These are phyloP conservation scores for Sporothrix curviconia DNA, from an alignment of 2,329 filamentous ascomycete genomes.

Conservation along the genomic window DNA sequence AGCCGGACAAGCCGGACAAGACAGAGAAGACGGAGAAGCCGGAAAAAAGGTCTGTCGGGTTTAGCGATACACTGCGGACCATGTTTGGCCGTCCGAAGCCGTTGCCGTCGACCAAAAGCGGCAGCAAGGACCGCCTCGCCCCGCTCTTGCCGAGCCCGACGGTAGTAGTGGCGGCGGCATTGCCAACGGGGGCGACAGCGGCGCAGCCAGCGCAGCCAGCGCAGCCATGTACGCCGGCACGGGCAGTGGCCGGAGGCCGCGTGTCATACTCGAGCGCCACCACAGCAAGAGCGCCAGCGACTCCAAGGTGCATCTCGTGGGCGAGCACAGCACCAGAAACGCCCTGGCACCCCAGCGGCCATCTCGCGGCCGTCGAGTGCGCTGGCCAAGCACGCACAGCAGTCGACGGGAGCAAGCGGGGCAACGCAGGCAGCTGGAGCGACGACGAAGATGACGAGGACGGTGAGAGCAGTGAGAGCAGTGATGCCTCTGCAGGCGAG, in stretches of 20 bases:
- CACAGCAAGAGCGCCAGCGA: constrained; percentile 7
- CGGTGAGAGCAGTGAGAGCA: too few species aligned
- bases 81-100: not conserved
- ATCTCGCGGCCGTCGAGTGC: not conserved
- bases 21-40: not conserved
- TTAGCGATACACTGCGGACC: not conserved
- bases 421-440: too few species aligned
- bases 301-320: not conserved
- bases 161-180: too few species aligned
- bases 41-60: not conserved
- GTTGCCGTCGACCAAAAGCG: not conserved
- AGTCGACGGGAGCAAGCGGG: too few species aligned
- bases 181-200: too few species aligned
- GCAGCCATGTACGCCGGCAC: not conserved
- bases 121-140: not conserved
- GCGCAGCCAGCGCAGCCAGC: too few species aligned
- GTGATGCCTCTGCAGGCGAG: too few species aligned
- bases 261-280: not conserved
- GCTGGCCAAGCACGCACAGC: not conserved
- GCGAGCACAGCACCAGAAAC: not conserved
- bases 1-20: not conserved
- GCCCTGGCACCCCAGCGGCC: not conserved
- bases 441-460: too few species aligned
- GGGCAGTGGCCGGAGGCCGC: not conserved
- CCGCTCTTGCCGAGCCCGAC: too few species aligned